phyloP scores from a whole-genome alignment of 2,329 filamentous ascomycete species.

The Colletotrichum sp. region DNA sequence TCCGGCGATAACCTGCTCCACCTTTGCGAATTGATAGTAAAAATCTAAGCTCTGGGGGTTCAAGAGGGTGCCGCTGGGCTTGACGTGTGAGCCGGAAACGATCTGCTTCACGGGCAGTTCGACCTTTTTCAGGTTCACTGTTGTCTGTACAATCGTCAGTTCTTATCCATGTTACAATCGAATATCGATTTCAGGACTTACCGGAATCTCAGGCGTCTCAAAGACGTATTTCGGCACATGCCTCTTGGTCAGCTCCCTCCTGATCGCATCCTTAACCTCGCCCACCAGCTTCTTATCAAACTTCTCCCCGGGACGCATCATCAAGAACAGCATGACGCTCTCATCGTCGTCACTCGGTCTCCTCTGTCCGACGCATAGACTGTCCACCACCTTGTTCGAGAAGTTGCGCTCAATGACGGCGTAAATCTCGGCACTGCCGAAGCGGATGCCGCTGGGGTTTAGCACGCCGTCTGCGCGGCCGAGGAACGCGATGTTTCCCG shows the following conservation, averaged over 20 bases:
- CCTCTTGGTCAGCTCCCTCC: slow-evolving; percentile 68
- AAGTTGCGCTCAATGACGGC: slow-evolving; percentile 73
- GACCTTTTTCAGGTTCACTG: slow-evolving; percentile 85
- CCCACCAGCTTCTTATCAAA: slow-evolving; percentile 61
- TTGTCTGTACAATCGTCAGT: slow-evolving; percentile 58
- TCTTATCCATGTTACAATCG: background rate
- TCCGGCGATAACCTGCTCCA: slow-evolving; percentile 61
- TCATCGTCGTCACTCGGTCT: slow-evolving; percentile 62
- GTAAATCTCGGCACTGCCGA: slow-evolving; percentile 83
- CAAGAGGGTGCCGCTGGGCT: slow-evolving; percentile 75
- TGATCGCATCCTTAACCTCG: slow-evolving; percentile 69
- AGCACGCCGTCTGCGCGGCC: slow-evolving; percentile 80
- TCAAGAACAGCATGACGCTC: slow-evolving; percentile 58
- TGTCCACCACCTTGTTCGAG: slow-evolving; percentile 66
- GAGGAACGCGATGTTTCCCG: slow-evolving; percentile 68
- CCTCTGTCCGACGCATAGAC: slow-evolving; percentile 81
- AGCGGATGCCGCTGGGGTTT: slow-evolving; percentile 80
- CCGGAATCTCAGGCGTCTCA: slow-evolving; percentile 81
- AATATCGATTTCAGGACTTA: no score
- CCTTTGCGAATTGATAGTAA: slow-evolving; percentile 79
- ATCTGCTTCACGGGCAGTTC: slow-evolving; percentile 87
- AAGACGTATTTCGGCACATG: slow-evolving; percentile 83
- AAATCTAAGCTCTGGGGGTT: slow-evolving; percentile 79
- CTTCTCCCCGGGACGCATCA: slow-evolving; percentile 60
- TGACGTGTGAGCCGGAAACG: slow-evolving; percentile 75